Conservation (phyloP, 345 rosid species). For the Citrus medica region DNA sequence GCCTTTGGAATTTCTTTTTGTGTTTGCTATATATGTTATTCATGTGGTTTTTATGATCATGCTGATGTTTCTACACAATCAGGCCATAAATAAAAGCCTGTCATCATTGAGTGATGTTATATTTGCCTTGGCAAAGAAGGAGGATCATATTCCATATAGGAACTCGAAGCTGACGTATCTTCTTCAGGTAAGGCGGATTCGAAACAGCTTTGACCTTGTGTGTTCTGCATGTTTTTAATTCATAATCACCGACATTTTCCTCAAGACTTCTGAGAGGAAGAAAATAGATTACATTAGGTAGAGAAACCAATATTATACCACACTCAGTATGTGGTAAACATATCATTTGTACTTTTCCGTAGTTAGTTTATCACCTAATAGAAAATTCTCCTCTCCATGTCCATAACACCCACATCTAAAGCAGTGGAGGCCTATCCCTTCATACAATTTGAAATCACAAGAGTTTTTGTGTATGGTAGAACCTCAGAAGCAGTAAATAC, state of each 20-base stretch:
- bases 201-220: neutral
- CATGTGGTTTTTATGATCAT: neutral
- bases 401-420: too few species aligned
- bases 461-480: too few species aligned
- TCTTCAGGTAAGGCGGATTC: conserved; percentile 60
- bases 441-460: too few species aligned
- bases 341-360: neutral
- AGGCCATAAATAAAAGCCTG: conserved; percentile 94
- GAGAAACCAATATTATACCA: neutral
- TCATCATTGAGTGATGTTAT: conserved; percentile 84
- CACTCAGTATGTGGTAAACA: neutral
- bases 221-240: neutral
- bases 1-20: neutral
- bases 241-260: neutral
- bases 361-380: neutral
- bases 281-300: neutral
- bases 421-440: too few species aligned
- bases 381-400: neutral
- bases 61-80: conserved; percentile 15
- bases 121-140: conserved; percentile 89
- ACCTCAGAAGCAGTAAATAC: too few species aligned
- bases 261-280: neutral
- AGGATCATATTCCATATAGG: conserved; percentile 91
- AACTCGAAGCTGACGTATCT: conserved; percentile 90
- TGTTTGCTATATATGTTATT: neutral